These are phyloP conservation scores for Aegilops umbellulata DNA, from an alignment of 176 grass and related monocot genomes.

Conservation along the genomic window DNA sequence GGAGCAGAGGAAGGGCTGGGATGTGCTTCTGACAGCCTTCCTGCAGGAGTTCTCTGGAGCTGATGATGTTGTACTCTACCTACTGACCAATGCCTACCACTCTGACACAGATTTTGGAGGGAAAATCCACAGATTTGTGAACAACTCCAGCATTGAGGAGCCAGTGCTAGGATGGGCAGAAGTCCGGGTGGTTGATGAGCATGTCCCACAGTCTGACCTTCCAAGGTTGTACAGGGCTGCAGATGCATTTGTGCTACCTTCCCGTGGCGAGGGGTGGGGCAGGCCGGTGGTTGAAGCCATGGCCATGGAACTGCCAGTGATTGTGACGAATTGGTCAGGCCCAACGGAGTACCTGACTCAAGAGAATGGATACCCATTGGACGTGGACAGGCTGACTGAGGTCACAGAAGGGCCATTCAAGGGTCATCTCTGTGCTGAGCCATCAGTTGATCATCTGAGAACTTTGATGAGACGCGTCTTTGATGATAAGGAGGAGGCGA, in stretches of 20 bases:
- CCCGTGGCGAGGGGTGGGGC: constrained; percentile 66
- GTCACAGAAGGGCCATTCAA: constrained; percentile 60
- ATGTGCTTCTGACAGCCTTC: constrained; percentile 60
- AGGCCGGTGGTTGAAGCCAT: constrained; percentile 66
- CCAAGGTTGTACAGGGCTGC: constrained; percentile 58
- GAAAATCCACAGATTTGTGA: constrained; percentile 42
- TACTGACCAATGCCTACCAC: constrained; percentile 60
- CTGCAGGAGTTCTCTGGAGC: constrained; percentile 61
- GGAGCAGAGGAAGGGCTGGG: constrained; percentile 79
- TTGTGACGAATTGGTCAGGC: constrained; percentile 69
- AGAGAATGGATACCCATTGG: constrained; percentile 66
- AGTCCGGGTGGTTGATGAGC: constrained; percentile 39
- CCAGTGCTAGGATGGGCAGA: constrained; percentile 50
- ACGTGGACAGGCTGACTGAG: constrained; percentile 29
- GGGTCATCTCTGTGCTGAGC: constrained; percentile 60
- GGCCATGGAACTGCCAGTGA: constrained; percentile 67
- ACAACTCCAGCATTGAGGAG: constrained; percentile 30
- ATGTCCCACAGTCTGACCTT: constrained; percentile 56
- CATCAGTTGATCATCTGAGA: constrained; percentile 43
- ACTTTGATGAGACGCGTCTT: constrained; percentile 55
- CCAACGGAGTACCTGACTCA: constrained; percentile 61
- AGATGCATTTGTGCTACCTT: constrained; percentile 56
- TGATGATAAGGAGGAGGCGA: constrained; percentile 32
- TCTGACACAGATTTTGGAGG: constrained; percentile 45
- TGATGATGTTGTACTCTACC: constrained; percentile 47